Conservation (phyloP, 192 early-diverging fungal genomes). For the Coemansia sp. region DNA sequence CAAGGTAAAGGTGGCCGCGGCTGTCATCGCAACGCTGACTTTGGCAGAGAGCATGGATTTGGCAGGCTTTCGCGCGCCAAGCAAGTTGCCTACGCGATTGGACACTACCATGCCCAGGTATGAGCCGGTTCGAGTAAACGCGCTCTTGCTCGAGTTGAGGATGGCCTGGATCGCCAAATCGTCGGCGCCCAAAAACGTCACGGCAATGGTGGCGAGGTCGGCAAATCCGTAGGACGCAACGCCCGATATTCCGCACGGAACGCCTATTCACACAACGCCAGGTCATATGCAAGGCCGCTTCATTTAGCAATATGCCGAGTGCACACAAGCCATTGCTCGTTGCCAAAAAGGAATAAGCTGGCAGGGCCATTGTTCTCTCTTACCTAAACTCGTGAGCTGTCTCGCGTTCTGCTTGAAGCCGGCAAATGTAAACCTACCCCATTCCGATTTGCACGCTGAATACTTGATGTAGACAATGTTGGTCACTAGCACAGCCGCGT, state of each 20-base stretch:
- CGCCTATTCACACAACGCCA: slow-evolving; percentile 10
- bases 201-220: slow-evolving; percentile 68
- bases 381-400: slow-evolving; percentile 32
- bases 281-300: not conserved
- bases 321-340: no score
- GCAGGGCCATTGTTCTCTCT: no score
- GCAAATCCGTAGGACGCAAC: slow-evolving; percentile 53
- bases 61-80: slow-evolving; percentile 56
- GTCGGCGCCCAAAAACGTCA: slow-evolving; percentile 70
- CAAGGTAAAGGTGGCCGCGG: slow-evolving; percentile 26
- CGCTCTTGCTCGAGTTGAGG: slow-evolving; percentile 66
- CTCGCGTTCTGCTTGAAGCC: slow-evolving; percentile 29
- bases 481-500: slow-evolving; percentile 55
- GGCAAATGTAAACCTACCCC: slow-evolving; percentile 28
- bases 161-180: slow-evolving; percentile 80
- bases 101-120: slow-evolving; percentile 72
- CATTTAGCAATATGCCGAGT: no score
- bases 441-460: slow-evolving; percentile 26
- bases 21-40: slow-evolving; percentile 49
- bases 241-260: slow-evolving; percentile 43
- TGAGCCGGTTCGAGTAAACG: slow-evolving; percentile 69
- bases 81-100: slow-evolving; percentile 75
- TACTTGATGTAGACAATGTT: slow-evolving; percentile 56
- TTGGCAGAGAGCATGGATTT: slow-evolving; percentile 34
- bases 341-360: not conserved